Conservation (phyloP, 129 eudicot genomes). For the Flaveria bidentis region DNA sequence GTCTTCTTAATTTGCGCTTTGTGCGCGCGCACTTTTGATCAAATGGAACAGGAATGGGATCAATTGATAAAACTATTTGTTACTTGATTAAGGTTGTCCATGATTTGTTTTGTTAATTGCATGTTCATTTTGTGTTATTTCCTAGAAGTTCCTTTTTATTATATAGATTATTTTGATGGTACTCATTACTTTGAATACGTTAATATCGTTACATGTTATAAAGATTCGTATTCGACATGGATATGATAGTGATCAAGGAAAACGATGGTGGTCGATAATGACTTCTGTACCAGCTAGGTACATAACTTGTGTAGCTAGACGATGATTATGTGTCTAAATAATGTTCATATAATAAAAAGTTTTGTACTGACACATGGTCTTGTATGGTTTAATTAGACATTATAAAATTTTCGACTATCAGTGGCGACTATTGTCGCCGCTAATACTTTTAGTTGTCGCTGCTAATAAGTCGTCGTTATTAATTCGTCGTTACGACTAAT, state of each 20-base stretch:
- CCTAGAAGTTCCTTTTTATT: not conserved
- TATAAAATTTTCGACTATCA: too few species aligned
- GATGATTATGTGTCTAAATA: not conserved
- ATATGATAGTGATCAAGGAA: conserved; percentile 6
- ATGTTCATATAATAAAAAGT: not conserved
- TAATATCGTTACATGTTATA: not conserved
- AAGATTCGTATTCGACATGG: too few species aligned
- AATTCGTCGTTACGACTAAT: too few species aligned
- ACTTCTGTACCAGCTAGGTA: not conserved
- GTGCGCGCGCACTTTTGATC: conserved; percentile 12
- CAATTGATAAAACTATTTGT: not conserved
- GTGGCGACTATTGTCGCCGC: too few species aligned
- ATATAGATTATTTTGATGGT: not conserved
- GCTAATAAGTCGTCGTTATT: too few species aligned
- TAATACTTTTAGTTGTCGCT: too few species aligned
- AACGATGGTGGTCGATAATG: not conserved
- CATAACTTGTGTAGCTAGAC: not conserved
- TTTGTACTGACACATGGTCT: not conserved
- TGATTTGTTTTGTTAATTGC: not conserved
- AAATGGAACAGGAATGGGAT: conserved; percentile 14
- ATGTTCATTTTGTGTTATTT: not conserved
- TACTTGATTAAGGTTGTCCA: not conserved
- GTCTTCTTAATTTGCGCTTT: conserved; percentile 9
- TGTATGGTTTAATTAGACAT: too few species aligned
- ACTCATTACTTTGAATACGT: not conserved